Percentiles rank a stretch among this genome's conserved stretches.
Evolutionary conservation across 2,329 filamentous ascomycete species (phyloP).

Genomic region (Botrytis cinerea): DNA sequence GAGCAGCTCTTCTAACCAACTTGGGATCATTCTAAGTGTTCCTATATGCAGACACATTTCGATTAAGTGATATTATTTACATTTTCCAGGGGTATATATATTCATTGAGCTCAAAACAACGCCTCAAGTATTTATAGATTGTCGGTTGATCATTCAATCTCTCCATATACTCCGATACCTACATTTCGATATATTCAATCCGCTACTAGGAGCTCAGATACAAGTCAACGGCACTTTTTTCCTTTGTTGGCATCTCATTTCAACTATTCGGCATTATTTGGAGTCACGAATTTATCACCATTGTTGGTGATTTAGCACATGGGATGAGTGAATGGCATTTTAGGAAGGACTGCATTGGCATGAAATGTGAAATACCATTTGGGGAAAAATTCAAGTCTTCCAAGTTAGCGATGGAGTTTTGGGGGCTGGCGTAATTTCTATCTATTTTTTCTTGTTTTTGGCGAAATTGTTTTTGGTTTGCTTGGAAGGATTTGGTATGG

Average conservation of each 20-base stretch:
- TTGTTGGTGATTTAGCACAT: not conserved
- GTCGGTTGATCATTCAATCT: not conserved
- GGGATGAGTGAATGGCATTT: slow-evolving; percentile 10
- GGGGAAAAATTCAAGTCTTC: not conserved
- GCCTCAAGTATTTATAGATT: not conserved
- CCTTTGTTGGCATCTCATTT: not conserved
- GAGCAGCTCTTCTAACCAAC: slow-evolving; percentile 12
- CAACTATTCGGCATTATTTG: not conserved
- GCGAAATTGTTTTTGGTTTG: not conserved
- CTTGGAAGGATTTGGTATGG: not conserved
- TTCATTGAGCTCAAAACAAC: not conserved
- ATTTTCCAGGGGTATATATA: not conserved
- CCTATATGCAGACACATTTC: not conserved
- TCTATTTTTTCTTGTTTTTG: not conserved
- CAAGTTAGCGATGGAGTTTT: slow-evolving; percentile 21
- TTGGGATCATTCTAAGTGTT: slow-evolving; percentile 13
- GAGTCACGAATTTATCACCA: slow-evolving; percentile 12
- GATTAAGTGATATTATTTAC: not conserved
- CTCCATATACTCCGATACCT: not conserved
- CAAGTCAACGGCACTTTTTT: not conserved
- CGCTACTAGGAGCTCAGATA: not conserved
- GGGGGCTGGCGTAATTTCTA: not conserved
- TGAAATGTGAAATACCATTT: not conserved
- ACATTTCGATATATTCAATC: not conserved
- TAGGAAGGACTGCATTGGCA: not conserved